Evolutionary conservation across 2,329 filamentous ascomycete genomes (phyloP), one percentile per base, ranked within the genome.

Genomic region (Chrysoporthe puriensis): DNA sequence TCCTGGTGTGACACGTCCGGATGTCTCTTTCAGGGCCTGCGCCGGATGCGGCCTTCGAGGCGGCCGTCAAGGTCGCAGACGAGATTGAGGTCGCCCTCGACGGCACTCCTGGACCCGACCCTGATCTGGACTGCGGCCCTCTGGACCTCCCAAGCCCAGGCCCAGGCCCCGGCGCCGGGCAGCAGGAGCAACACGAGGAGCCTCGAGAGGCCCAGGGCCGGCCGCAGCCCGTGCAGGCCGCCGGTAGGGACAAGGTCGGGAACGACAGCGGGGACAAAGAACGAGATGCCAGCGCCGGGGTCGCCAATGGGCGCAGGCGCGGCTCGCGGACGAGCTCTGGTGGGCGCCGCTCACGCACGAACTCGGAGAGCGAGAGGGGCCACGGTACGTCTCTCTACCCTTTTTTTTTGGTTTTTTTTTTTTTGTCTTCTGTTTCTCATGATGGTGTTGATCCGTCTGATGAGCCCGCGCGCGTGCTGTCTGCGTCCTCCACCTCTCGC

Each of bases 21-120:
- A 70, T 70, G 68, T 68, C 68, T 66, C 58, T 52, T 50, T 32
- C 62, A 48, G 52, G 14, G 21, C 16, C 60, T 63, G 60, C 59
- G 44, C 59, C 68, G 63, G 68, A 70, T 64, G 66, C 66, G 66
- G 68, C 68, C 57, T 60, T 68, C 66, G 62, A 68, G 50, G 59
- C 67, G 60, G 63, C 68, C 56, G 66, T 70, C 58, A 60, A 36
- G 9, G 43, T 65, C 42, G 68, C 68, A 68, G 68, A 68, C 60
- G 68, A 70, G 54, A 66, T 70, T 46, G 59, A 69, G 64, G 67
- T 70, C 60, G 67, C 69, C 46, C 63, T 57, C n/a, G 52, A 56
- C 32, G 48, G 46, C 50, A 64, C 59, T 34, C 63, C 67, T 40
- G 54, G 34, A 5, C 59, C 54, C 48, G 57, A 64, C 40, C 36